A percentile compares a stretch with the other conserved stretches of the same genome.
These are phyloP conservation scores for Mangifera indica DNA, from an alignment of 345 rosid genomes.

Conservation along the genomic window DNA sequence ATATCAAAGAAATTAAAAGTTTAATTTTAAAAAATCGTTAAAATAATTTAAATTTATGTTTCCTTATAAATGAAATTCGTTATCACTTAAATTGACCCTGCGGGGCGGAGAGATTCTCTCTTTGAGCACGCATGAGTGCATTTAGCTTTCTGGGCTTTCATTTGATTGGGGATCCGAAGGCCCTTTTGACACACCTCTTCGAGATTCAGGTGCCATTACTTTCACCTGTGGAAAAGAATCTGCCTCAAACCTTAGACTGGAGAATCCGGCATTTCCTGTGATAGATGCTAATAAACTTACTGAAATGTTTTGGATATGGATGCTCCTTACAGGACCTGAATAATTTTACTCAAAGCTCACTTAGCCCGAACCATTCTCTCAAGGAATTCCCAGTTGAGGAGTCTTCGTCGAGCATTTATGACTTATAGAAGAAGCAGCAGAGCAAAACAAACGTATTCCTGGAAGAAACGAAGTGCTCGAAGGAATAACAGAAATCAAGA, in stretches of 20 bases:
- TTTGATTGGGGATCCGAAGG: slow-evolving; percentile 35
- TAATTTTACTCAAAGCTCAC: slow-evolving; percentile 11
- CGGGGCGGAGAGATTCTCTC: too few species aligned
- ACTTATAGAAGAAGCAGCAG: slow-evolving; percentile 14
- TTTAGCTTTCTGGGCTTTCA: background rate
- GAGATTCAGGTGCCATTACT: slow-evolving; percentile 26
- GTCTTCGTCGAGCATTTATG: slow-evolving; percentile 14
- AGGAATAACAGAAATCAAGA: slow-evolving; percentile 45
- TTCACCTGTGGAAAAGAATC: slow-evolving; percentile 27
- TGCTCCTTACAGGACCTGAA: slow-evolving; percentile 25
- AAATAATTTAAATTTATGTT: too few species aligned
- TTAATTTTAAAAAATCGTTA: too few species aligned
- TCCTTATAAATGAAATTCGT: too few species aligned
- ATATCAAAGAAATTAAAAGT: too few species aligned
- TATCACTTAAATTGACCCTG: too few species aligned
- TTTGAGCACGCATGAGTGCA: background rate
- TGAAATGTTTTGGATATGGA: background rate
- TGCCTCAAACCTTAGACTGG: slow-evolving; percentile 19
- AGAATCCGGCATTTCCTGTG: slow-evolving; percentile 29
- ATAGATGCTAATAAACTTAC: slow-evolving; percentile 21
- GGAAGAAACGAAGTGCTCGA: slow-evolving; percentile 28
- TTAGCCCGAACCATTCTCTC: background rate
- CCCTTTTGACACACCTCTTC: slow-evolving; percentile 39
- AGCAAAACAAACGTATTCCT: slow-evolving; percentile 11
- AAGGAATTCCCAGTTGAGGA: slow-evolving; percentile 16